Base-by-base conservation (phyloP, 116 monocot genomes). In the Cymodocea nodosa region DNA sequence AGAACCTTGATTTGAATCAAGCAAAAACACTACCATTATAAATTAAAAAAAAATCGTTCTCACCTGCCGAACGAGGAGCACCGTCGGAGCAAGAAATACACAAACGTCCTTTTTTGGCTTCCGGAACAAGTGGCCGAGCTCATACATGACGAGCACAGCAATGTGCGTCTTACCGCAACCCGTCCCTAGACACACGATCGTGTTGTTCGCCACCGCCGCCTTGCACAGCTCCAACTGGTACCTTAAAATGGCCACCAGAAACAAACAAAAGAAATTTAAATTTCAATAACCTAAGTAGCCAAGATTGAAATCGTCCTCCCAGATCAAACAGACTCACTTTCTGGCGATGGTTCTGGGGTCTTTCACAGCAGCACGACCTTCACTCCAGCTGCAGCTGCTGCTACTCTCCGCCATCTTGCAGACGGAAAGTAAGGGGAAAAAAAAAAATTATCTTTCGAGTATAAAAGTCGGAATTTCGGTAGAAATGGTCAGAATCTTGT, bases 111-210 rank as follows among this genome's bases (percentile, higher is more conserved):
- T 67, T 66, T 78, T 87, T 12, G 97, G 97, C 73, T 85, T 85
- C 35, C 81, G 75, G 51, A 97, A 78, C 54, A 82, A 70, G 60
- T 91, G 75, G 6, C 76, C 71, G 24, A 90, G 78, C 71, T 90
- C 97, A 74, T 85, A 78, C 83, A 97, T 91, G 30, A 97, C 78
- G 51, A 97, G 76, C 35, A 91, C 91, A 0, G 97, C 87, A 34
- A 97, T 91, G 73, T 87, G 97, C 15, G 97, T 97, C 80, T 97
- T 97, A 16, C 97, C 97, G 52, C 91, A 83, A 0, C 97, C 97
- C 7, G 97, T 97, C 49, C 83, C 87, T 51, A 97, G 61, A 61
- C 84, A 88, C 34, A 97, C 91, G 49, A 97, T 97, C 14, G 80
- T 81, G 74, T 97, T 97, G 80, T 88, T 82, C 56, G 78, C 76